Evolutionary conservation across 2,329 filamentous ascomycete genomes (phyloP), one percentile per base, ranked within the genome.

Genomic region (Penicillium sp.): DNA sequence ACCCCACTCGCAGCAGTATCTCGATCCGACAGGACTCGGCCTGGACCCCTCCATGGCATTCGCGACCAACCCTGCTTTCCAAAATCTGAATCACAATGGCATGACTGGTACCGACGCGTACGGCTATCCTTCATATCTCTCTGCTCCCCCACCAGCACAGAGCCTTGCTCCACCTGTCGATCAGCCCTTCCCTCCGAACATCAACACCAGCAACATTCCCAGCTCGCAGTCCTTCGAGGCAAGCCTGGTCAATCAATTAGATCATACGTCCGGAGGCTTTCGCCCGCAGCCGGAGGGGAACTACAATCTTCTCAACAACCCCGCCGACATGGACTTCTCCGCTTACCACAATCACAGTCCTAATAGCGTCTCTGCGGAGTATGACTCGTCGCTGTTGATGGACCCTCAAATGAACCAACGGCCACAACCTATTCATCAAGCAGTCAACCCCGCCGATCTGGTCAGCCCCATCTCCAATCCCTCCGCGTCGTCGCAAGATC

Each of bases 401-500:
- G 75, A 77, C 54, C 71, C 73, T n/a, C 73, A 76, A 54, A 66
- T 69, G 54, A 73, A 75, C 22, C 67, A 67, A 46, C 66, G 68
- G 51, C 64, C 67, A 20, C 69, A 69, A 59, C 61, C 67, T 18
- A 66, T 76, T 46, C 75, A 73, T 55, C 76, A 75, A 54, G 72
- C 71, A 8, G 69, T 80, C 56, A 79, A 79, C 53, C 77, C 77
- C 5, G 77, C 75, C 33, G 77, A 80, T 55, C 64, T 80, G 40
- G 72, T 74, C 59, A 77, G 75, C 58, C 75, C 75, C 51, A 73
- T 78, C 49, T 76, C 72, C 63, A 82, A 75, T 73, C 78, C 70
- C 66, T 80, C 83, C 22, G 81, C 81, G 83, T 76, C 85, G 46
- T 77, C 80, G 45, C 81, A 82, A 41, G 79, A 81, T 18, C 65